Evolutionary conservation across 257 asterid species (phyloP), one percentile per base, ranked within the genome.

Genomic region (Parsonsia alboflavescens): DNA sequence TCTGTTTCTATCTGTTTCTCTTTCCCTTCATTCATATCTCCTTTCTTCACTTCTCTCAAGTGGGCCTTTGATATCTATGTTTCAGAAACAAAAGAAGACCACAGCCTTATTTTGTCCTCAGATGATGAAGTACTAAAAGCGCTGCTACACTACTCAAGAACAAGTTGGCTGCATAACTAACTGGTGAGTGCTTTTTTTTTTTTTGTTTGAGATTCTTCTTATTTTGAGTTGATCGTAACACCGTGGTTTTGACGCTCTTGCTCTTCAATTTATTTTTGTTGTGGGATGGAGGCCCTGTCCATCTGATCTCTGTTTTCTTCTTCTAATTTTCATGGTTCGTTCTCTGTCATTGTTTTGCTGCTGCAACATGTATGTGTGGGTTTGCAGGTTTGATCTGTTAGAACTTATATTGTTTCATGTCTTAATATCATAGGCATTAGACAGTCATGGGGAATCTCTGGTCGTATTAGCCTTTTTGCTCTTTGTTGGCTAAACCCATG

Each of bases 31-130:
- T 68, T 73, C 79, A 49, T 74, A 63, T 24, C 78, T 72, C 68
- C 67, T 62, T 56, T 46, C 69, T 72, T 62, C 70, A 17, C 45
- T 71, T 42, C 65, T 79, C 66, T 65, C 61, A 75, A 71, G 57
- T 73, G 75, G 54, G 48, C 53, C 71, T 74, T 70, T 71, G 26
- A 78, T 70, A 46, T 48, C 70, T 69, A 46, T 76, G 70, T 69
- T 58, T 59, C 81, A 42, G 67, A 36, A 71, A 72, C 76, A 49
- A 71, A 64, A 64, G 48, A 71, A 71, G 57, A 24, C 76, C 57
- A 70, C 57, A 73, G 56, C 72, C 73, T 59, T 77, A 22, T 66
- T 77, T 79, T 62, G 71, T 81, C 78, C 73, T 83, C 75, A 63
- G 64, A 66, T 74, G 76, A 39, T 65, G 68, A 73, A 72, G 78